phyloP scores from a whole-genome alignment of 495 filamentous ascomycete species.

The Talaromyces thailandensis region DNA sequence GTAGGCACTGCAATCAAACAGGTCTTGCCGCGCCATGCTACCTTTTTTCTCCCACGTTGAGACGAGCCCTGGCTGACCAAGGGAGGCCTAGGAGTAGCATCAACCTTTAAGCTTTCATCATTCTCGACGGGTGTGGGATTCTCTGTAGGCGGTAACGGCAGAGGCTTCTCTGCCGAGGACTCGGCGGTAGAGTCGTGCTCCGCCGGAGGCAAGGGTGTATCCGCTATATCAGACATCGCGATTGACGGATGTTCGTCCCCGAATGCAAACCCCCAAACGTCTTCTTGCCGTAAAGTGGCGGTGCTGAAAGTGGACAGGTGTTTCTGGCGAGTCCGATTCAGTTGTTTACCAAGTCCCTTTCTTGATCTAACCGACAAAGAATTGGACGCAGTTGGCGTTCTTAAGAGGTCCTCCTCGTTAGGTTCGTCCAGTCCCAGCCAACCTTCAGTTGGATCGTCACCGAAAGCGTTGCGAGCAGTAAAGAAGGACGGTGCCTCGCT shows the following conservation, averaged over 20 bases:
- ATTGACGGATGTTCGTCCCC: conserved; percentile 28
- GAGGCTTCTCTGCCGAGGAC: conserved; percentile 34
- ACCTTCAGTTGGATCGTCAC: conserved; percentile 33
- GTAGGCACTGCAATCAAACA: conserved; percentile 63
- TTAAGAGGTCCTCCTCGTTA: conserved; percentile 30
- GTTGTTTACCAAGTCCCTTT: neutral
- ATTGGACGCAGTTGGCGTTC: conserved; percentile 35
- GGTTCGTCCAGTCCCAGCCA: conserved; percentile 36
- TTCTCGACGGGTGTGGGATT: conserved; percentile 9
- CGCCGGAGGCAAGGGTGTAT: conserved; percentile 14
- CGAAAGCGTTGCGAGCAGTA: conserved; percentile 33
- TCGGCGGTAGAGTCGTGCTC: conserved; percentile 13
- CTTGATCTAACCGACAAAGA: conserved; percentile 6
- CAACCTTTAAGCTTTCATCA: conserved; percentile 3
- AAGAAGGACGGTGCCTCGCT: conserved; percentile 39
- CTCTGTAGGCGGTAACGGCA: conserved; percentile 34
- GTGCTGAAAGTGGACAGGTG: conserved; percentile 44
- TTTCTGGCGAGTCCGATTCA: conserved; percentile 31
- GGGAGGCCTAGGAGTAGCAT: conserved; percentile 9
- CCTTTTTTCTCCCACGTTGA: conserved; percentile 31
- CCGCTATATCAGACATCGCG: conserved; percentile 26
- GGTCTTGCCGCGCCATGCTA: conserved; percentile 62
- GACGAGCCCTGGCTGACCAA: conserved; percentile 7
- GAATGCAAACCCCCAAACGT: conserved; percentile 42
- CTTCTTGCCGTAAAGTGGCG: conserved; percentile 56